Conservation (phyloP, 2,329 filamentous ascomycete genomes). For the Rhynchosporium agropyri region DNA sequence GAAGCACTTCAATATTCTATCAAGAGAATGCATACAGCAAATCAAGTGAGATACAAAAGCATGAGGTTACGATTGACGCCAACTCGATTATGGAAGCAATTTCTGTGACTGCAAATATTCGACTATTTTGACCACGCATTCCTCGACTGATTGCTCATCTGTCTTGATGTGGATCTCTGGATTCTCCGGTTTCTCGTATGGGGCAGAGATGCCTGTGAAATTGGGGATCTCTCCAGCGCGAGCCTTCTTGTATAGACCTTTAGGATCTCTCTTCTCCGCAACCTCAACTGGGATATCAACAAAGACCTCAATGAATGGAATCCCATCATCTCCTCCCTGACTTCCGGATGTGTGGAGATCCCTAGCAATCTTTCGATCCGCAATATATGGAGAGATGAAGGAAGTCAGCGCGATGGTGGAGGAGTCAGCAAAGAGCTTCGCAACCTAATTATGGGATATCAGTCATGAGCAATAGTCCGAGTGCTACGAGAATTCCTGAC, state of each 20-base stretch:
- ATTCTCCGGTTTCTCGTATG: constrained; percentile 86
- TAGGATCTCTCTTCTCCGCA: constrained; percentile 93
- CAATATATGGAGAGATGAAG: constrained; percentile 94
- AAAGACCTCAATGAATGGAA: constrained; percentile 92
- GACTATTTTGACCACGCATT: constrained; percentile 84
- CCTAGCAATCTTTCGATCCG: constrained; percentile 81
- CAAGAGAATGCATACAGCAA: constrained; percentile 22
- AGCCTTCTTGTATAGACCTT: constrained; percentile 98
- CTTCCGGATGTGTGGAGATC: constrained; percentile 70
- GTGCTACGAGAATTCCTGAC: constrained; percentile 41
- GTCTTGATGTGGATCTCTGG: constrained; percentile 88
- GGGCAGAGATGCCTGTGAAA: constrained; percentile 93
- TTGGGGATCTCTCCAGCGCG: constrained; percentile 92
- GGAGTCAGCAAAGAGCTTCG: constrained; percentile 93
- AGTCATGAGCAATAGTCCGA: too few species aligned
- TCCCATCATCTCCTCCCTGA: constrained; percentile 58
- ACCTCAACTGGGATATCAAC: constrained; percentile 90
- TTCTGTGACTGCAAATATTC: constrained; percentile 75
- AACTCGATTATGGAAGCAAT: constrained; percentile 47
- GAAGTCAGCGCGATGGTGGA: constrained; percentile 87
- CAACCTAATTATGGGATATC: constrained; percentile 59
- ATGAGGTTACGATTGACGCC: constrained; percentile 15
- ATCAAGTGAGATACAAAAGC: constrained; percentile 2
- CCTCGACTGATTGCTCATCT: constrained; percentile 80
- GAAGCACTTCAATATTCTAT: constrained; percentile 36